Evolutionary conservation across 768 basidiomycete genomes (phyloP).

Genomic region (Lactarius sp.): DNA sequence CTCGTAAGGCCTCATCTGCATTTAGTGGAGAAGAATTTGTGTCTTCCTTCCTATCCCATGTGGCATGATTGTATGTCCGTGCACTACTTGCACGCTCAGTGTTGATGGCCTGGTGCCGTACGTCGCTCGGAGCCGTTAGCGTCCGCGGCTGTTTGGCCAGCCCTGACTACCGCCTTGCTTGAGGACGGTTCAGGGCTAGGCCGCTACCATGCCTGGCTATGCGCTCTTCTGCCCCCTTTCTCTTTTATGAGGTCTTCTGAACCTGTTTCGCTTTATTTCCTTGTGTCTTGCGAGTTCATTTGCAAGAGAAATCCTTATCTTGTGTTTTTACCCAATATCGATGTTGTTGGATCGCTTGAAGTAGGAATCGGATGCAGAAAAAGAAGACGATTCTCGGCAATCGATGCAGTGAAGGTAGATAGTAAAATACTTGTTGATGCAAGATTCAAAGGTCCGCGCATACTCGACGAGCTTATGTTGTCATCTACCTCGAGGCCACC

Average conservation of each 20-base stretch:
- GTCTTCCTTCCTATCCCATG: conserved; percentile 12
- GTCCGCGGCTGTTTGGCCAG: conserved; percentile 5
- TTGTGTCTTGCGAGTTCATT: conserved; percentile 8
- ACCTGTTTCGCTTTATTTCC: conserved; percentile 2
- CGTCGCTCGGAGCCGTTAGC: conserved; percentile 4
- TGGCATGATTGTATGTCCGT: conserved; percentile 13
- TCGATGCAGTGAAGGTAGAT: background rate
- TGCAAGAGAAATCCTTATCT: conserved; percentile 5
- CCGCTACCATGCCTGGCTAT: conserved; percentile 14
- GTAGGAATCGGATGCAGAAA: background rate
- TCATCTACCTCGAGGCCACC: conserved; percentile 8
- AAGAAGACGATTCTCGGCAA: background rate
- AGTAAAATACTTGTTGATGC: background rate
- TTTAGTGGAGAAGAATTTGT: conserved; percentile 8
- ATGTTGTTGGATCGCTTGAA: background rate
- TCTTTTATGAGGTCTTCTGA: conserved; percentile 13
- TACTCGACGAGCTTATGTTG: background rate
- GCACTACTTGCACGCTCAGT: conserved; percentile 16
- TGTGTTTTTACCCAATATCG: conserved; percentile 4
- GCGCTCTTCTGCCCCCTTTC: conserved; percentile 14
- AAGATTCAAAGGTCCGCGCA: background rate
- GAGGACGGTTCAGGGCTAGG: conserved; percentile 7
- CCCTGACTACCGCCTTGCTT: background rate
- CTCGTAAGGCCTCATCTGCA: conserved; percentile 1
- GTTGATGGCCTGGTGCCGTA: conserved; percentile 15